Conservation (phyloP, 108 stramenopile genomes). For the Epipyxis sp. region DNA sequence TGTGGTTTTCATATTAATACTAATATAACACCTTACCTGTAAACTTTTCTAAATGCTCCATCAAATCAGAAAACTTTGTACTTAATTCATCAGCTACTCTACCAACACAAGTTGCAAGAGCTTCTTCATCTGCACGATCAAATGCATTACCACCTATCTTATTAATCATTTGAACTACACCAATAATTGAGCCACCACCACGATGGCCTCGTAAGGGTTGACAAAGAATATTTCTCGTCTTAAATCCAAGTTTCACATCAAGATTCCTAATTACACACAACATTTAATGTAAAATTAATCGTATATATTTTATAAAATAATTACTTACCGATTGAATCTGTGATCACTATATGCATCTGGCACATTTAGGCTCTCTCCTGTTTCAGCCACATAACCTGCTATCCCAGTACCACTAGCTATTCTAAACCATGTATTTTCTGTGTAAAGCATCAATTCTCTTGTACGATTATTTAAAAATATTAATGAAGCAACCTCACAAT, state of each 20-base stretch:
- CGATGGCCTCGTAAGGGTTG: constrained; percentile 13
- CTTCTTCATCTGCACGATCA: constrained; percentile 11
- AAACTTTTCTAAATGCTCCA: neutral
- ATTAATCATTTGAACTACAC: constrained; percentile 23
- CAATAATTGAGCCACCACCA: constrained; percentile 7
- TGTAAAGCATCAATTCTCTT: constrained; percentile 18
- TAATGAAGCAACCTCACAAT: constrained; percentile 10
- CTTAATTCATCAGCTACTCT: neutral
- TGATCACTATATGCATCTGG: constrained; percentile 23
- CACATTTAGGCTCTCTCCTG: constrained; percentile 14
- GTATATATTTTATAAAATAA: neutral
- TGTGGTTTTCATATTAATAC: neutral
- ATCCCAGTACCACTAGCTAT: constrained; percentile 10
- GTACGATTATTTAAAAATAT: constrained; percentile 22
- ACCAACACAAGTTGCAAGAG: neutral
- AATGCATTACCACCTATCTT: constrained; percentile 1
- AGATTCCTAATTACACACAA: neutral
- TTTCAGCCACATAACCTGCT: constrained; percentile 14
- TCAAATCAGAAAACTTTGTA: neutral
- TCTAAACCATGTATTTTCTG: neutral
- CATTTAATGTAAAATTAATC: neutral
- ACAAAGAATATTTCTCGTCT: constrained; percentile 19
- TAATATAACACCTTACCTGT: neutral
- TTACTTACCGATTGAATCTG: constrained; percentile 21
- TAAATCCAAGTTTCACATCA: neutral